These are phyloP conservation scores for Serendipita sp. DNA, from an alignment of 1,284 basidiomycete species.

Conservation along the genomic window DNA sequence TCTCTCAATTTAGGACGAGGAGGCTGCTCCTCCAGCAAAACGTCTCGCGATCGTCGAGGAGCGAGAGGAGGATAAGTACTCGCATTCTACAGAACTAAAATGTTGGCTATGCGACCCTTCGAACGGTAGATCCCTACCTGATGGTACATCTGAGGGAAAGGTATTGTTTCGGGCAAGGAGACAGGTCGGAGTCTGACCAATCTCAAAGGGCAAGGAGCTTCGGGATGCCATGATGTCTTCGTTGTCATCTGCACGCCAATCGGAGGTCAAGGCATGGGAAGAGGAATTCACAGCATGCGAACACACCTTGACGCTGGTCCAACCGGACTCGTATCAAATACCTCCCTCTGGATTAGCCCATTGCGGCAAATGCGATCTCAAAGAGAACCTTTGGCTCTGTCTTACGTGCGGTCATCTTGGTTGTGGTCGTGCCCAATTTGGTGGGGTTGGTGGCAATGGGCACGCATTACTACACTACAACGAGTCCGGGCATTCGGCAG, in stretches of 20 bases:
- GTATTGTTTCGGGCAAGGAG: constrained; percentile 19
- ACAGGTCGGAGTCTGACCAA: not conserved
- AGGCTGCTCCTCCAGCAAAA: constrained; percentile 58
- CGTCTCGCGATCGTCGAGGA: constrained; percentile 81
- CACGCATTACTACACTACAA: constrained; percentile 80
- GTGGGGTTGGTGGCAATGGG: constrained; percentile 77
- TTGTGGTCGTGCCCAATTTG: constrained; percentile 81
- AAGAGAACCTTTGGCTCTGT: constrained; percentile 90
- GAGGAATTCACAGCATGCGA: constrained; percentile 84
- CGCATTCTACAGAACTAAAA: constrained; percentile 49
- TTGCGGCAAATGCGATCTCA: constrained; percentile 67
- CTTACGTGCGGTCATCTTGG: constrained; percentile 88
- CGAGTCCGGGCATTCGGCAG: constrained; percentile 64
- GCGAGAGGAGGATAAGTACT: constrained; percentile 80
- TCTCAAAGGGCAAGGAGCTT: constrained; percentile 36
- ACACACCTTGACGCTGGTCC: constrained; percentile 71
- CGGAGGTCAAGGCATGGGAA: constrained; percentile 95
- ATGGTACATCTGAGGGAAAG: constrained; percentile 22
- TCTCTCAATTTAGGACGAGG: constrained; percentile 26
- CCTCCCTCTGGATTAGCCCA: constrained; percentile 52
- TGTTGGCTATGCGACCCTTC: constrained; percentile 61
- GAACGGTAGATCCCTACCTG: constrained; percentile 37
- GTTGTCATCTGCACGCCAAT: constrained; percentile 78
- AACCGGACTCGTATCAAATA: constrained; percentile 37
- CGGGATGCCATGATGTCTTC: constrained; percentile 66